A percentile compares a stretch with the other conserved stretches of the same genome.
These are phyloP conservation scores for Trichosporon ovoides DNA, from an alignment of 1,284 basidiomycete species.

Conservation along the genomic window DNA sequence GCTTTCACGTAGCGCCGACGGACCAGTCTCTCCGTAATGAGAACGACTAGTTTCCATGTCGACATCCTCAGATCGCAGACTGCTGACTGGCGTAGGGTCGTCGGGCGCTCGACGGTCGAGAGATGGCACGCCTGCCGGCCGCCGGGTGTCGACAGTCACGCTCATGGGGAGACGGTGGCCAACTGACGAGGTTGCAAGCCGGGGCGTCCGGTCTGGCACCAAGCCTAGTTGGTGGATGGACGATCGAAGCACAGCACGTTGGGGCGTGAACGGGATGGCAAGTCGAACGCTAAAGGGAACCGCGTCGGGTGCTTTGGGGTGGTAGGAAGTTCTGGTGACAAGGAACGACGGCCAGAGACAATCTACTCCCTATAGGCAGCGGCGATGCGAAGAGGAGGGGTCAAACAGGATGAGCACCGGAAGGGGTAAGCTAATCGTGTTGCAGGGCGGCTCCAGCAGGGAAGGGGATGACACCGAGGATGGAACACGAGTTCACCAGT, in stretches of 20 bases:
- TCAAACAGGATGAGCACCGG: background rate
- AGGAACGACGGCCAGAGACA: background rate
- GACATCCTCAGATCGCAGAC: background rate
- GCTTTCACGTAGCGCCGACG: too few species aligned
- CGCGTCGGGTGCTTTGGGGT: background rate
- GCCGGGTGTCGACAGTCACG: background rate
- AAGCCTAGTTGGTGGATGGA: background rate
- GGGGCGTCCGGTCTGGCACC: background rate
- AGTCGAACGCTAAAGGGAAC: background rate
- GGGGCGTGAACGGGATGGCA: background rate
- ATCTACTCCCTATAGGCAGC: background rate
- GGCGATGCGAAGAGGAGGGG: background rate
- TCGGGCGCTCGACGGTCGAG: background rate
- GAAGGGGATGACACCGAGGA: background rate
- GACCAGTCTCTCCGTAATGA: background rate
- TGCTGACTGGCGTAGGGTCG: background rate
- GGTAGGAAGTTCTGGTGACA: background rate
- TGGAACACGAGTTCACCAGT: background rate
- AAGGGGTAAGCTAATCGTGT: background rate
- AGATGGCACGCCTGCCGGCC: background rate
- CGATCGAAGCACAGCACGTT: background rate
- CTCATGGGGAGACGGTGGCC: background rate
- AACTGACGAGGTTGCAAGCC: constrained; percentile 3
- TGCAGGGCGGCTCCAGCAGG: background rate
- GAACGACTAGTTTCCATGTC: background rate